phyloP scores from a whole-genome alignment of 306 rosid genomes.

The Styphnolobium japonicum region DNA sequence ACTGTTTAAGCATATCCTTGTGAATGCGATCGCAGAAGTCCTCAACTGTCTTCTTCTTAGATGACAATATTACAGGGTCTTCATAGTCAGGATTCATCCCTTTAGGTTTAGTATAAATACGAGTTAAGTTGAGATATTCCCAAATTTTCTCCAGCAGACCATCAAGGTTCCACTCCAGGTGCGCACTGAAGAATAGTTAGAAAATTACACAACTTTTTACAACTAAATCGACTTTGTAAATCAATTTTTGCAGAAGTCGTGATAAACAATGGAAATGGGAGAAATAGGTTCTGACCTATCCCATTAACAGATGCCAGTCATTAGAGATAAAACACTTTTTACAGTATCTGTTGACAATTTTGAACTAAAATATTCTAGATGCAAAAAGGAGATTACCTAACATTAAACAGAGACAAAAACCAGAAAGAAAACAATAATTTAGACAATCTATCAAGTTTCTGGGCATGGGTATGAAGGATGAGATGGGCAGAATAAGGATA shows the following conservation, averaged over 20 bases:
- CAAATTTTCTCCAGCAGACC: slow-evolving; percentile 93
- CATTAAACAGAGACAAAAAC: background rate
- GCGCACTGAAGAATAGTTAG: slow-evolving; percentile 67
- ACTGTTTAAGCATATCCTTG: slow-evolving; percentile 93
- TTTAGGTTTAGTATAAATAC: slow-evolving; percentile 93
- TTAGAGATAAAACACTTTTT: background rate
- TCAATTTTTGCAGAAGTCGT: background rate
- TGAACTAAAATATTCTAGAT: background rate
- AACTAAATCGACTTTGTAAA: background rate
- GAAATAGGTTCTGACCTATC: background rate
- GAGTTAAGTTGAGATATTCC: slow-evolving; percentile 90
- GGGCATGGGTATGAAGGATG: background rate
- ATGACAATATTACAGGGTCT: slow-evolving; percentile 95
- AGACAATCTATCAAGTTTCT: background rate
- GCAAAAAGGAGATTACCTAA: background rate
- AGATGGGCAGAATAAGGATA: background rate
- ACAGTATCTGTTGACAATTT: background rate
- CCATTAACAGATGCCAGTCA: background rate
- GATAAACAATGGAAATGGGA: background rate
- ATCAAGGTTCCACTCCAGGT: slow-evolving; percentile 98
- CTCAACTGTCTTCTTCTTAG: slow-evolving; percentile 82
- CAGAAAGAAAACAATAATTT: background rate
- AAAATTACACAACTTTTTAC: slow-evolving; percentile 16
- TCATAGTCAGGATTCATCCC: slow-evolving; percentile 99
- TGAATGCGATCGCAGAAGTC: slow-evolving; percentile 91